Evolutionary conservation across 129 eudicot genomes (phyloP).

Genomic region (Chrysanthemum lavandulifolium): DNA sequence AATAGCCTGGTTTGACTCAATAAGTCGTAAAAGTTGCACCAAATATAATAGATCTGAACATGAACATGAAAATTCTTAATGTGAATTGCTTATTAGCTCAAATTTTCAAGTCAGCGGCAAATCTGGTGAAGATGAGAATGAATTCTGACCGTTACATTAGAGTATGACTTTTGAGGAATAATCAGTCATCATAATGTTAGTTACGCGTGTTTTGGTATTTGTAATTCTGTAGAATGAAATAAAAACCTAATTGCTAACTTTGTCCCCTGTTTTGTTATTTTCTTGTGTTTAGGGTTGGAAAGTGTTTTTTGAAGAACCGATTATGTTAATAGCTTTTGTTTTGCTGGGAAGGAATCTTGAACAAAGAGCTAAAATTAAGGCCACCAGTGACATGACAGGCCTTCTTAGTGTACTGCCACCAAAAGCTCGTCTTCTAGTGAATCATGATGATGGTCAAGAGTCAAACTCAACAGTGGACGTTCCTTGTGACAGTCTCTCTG

Average conservation of each 20-base stretch:
- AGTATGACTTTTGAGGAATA: constrained; percentile 13
- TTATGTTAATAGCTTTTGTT: constrained; percentile 97
- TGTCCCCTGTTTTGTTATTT: not conserved
- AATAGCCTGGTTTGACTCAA: not conserved
- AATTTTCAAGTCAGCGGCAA: not conserved
- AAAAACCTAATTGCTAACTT: not conserved
- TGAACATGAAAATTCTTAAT: not conserved
- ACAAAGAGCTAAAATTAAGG: constrained; percentile 96
- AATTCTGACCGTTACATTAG: constrained; percentile 11
- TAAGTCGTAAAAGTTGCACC: not conserved
- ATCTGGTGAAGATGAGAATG: too few species aligned
- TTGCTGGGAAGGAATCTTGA: constrained; percentile 95
- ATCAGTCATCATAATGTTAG: not conserved
- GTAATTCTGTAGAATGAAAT: not conserved
- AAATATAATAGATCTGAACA: constrained; percentile 14
- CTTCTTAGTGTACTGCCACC: constrained; percentile 89
- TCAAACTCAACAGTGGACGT: constrained; percentile 79
- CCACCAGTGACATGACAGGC: constrained; percentile 96
- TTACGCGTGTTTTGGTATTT: not conserved
- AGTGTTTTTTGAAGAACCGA: constrained; percentile 95
- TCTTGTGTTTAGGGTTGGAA: constrained; percentile 79
- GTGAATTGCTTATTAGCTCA: constrained; percentile 4
- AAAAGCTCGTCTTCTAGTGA: constrained; percentile 88
- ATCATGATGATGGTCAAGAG: constrained; percentile 44
- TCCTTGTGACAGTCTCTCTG: constrained; percentile 77